Conservation (phyloP, 2,329 filamentous ascomycete genomes). For the Neocucurbitaria cava region DNA sequence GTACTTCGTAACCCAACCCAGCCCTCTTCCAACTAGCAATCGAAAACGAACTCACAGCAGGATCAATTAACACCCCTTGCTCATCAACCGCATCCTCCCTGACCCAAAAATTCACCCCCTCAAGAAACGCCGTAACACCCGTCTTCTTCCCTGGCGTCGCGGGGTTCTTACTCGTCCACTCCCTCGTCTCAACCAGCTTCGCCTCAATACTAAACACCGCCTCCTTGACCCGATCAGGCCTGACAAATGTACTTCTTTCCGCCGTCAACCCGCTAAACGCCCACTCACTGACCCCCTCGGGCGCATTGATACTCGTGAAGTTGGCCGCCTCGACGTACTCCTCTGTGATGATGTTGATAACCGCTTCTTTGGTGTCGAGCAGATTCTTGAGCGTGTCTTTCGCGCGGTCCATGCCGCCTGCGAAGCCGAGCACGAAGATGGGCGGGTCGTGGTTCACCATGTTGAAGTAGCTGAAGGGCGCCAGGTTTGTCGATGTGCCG, state of each 20-base stretch:
- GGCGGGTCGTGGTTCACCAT: constrained; percentile 87
- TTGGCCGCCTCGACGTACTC: constrained; percentile 89
- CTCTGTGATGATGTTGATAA: constrained; percentile 86
- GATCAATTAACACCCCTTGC: constrained; percentile 75
- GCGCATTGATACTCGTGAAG: constrained; percentile 77
- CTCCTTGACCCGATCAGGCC: constrained; percentile 77
- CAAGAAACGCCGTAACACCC: constrained; percentile 76
- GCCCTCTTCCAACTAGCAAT: too few species aligned
- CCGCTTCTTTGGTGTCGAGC: constrained; percentile 72
- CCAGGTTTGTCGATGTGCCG: constrained; percentile 74
- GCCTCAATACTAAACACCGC: constrained; percentile 84
- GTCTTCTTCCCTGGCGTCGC: constrained; percentile 75
- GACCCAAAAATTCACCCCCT: constrained; percentile 88
- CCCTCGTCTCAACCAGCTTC: constrained; percentile 73
- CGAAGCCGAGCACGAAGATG: constrained; percentile 73
- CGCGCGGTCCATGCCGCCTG: constrained; percentile 62
- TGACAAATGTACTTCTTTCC: constrained; percentile 69
- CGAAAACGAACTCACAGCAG: constrained; percentile 66
- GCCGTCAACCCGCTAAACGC: constrained; percentile 76
- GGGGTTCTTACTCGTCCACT: constrained; percentile 73
- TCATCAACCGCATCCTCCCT: constrained; percentile 86
- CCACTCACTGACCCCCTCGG: constrained; percentile 81
- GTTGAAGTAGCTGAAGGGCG: constrained; percentile 88
- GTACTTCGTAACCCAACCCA: constrained; percentile 2
- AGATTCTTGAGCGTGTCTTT: constrained; percentile 86